Percentiles rank a stretch among this genome's conserved stretches.
These are phyloP conservation scores for Fragaria ananassa DNA, from an alignment of 306 rosid species.

Conservation along the genomic window DNA sequence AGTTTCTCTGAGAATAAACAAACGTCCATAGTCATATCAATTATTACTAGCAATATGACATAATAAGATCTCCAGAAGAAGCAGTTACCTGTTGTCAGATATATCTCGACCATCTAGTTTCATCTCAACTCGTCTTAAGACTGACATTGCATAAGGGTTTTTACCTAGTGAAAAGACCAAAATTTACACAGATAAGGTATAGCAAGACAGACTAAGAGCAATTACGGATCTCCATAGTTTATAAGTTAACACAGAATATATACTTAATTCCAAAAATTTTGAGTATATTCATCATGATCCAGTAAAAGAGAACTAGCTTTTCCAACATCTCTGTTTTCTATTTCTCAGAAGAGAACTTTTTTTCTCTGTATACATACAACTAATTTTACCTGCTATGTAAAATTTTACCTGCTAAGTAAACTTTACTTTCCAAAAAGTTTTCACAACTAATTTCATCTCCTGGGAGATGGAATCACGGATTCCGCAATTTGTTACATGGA, in stretches of 20 bases:
- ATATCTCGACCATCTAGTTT: constrained; percentile 82
- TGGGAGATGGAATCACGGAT: background rate
- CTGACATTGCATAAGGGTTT: constrained; percentile 78
- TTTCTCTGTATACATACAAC: background rate
- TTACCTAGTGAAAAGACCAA: constrained; percentile 49
- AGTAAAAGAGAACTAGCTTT: background rate
- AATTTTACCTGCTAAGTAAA: background rate
- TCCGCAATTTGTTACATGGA: background rate
- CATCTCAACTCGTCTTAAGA: constrained; percentile 82
- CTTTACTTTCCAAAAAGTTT: background rate
- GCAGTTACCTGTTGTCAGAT: constrained; percentile 60
- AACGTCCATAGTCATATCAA: constrained; percentile 16
- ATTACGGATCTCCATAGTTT: background rate
- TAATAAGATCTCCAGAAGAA: constrained; percentile 23
- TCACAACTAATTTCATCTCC: background rate
- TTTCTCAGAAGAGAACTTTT: background rate
- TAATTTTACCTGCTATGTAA: background rate
- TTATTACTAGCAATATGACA: constrained; percentile 12
- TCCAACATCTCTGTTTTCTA: background rate
- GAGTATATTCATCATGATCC: background rate
- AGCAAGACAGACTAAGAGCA: background rate
- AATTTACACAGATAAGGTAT: constrained; percentile 11
- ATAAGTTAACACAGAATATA: background rate
- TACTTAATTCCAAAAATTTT: background rate
- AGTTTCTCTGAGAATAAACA: constrained; percentile 62